These are phyloP conservation scores for Fusarium nygamai DNA, from an alignment of 2,329 filamentous ascomycete species.

Conservation along the genomic window DNA sequence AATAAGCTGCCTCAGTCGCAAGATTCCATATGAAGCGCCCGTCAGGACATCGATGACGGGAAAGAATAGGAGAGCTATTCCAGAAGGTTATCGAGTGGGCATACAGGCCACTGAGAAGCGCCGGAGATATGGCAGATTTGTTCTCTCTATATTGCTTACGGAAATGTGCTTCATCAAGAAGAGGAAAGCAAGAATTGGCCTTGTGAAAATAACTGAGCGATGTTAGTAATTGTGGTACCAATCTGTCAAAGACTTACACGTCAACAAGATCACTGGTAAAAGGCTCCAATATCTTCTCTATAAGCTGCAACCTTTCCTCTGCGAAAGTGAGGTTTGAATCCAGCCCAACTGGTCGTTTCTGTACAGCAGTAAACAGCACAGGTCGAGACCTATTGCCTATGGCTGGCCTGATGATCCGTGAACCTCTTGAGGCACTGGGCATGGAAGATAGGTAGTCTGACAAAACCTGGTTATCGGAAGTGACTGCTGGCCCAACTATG, in stretches of 20 bases:
- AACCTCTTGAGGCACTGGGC: constrained; percentile 43
- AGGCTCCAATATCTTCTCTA: constrained; percentile 68
- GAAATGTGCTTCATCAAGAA: constrained; percentile 66
- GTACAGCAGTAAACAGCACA: constrained; percentile 58
- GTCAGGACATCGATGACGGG: constrained; percentile 62
- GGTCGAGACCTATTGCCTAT: constrained; percentile 49
- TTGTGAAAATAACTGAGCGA: constrained; percentile 42
- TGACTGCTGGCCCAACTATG: constrained; percentile 68
- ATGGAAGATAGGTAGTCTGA: constrained; percentile 63
- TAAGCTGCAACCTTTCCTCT: constrained; percentile 61
- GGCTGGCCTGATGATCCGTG: constrained; percentile 45
- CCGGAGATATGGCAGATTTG: constrained; percentile 62
- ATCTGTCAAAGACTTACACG: constrained; percentile 47
- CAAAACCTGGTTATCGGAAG: constrained; percentile 68
- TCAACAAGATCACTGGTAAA: constrained; percentile 61
- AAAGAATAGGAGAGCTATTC: constrained; percentile 57
- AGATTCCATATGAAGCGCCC: constrained; percentile 70
- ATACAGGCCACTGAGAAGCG: constrained; percentile 66
- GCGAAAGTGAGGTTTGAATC: constrained; percentile 50
- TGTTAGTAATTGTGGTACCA: constrained; percentile 1
- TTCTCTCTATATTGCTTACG: constrained; percentile 56
- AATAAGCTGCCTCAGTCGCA: constrained; percentile 67
- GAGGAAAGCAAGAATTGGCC: constrained; percentile 68
- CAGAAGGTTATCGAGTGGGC: constrained; percentile 68
- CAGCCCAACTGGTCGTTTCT: constrained; percentile 57